Base-by-base conservation (phyloP, 1,139 yeast genomes). In the Petasospora fabianii region DNA sequence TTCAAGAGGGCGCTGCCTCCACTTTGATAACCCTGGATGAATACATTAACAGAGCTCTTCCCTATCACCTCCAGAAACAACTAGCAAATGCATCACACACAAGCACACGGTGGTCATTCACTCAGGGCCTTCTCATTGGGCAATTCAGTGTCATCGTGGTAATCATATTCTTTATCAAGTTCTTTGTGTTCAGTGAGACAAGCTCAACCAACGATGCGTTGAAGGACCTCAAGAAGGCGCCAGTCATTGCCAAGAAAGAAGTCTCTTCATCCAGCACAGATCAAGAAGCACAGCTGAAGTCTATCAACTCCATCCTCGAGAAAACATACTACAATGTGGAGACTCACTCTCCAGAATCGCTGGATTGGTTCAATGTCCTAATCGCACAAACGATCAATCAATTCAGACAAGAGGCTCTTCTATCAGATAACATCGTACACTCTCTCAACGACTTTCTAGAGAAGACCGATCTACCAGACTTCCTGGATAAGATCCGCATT, bases 311-410 rank as follows among this genome's bases (percentile, higher is more conserved):
- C 0, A 85, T 90, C 21, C 66, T 92, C 37, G 97, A 90, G 50
- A 90, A 88, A 56, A 88, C 97, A 0, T 88, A 87, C 57, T 94
- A 94, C 60, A 87, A 92, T 56, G 97, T 92, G 2, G 79, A 81
- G 32, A 80, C 80, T 18, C 98, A 94, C 59, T 69, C 82, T 3
- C 76, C 97, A 0, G 99, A 92, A 64, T 83, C 96, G 0, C 66
- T 92, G 41, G 98, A 92, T 60, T 92, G 99, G 98, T 87, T 92
- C 59, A 92, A 92, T 54, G 97, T 92, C 1, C 68, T 92, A 34
- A 75, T 92, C 17, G 98, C 97, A 0, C 97, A 94, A 58, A 82
- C 90, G 5, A 81, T 92, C 18, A 77, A 87, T 17, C 96, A 90
- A 52, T 73, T 88, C 44, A 72, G 99, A 44, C 74, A 80, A 16